These are phyloP conservation scores for Vitis hybrid DNA, from an alignment of 177 flowering plant species.

Conservation along the genomic window DNA sequence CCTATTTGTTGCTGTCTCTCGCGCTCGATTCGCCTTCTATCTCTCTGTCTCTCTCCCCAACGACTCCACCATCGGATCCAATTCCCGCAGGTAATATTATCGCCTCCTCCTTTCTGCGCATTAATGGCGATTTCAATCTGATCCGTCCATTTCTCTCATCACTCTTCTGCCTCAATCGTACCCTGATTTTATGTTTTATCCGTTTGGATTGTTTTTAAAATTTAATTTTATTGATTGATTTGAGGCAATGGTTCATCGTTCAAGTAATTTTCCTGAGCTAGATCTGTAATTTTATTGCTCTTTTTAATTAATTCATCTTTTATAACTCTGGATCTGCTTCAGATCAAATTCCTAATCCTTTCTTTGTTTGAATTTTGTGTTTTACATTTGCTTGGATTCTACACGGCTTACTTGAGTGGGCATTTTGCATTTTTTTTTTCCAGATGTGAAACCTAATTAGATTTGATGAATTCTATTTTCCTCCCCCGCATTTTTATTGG, in stretches of 20 bases:
- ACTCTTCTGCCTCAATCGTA: neutral
- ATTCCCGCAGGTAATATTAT: neutral
- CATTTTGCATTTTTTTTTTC: neutral
- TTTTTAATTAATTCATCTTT: too few species aligned
- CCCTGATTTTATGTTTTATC: neutral
- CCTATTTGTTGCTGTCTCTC: conserved; percentile 14
- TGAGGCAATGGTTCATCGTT: too few species aligned
- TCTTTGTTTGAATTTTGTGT: too few species aligned
- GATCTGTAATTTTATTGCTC: neutral
- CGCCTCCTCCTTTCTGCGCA: neutral
- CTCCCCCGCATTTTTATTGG: neutral
- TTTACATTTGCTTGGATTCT: neutral
- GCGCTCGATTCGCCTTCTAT: conserved; percentile 37
- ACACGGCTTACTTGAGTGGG: neutral
- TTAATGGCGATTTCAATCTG: neutral
- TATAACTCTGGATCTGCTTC: neutral
- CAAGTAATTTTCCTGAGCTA: neutral
- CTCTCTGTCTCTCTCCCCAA: conserved; percentile 11
- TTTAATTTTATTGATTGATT: too few species aligned
- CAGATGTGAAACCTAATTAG: neutral
- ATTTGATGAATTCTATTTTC: neutral
- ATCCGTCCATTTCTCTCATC: neutral
- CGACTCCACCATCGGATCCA: neutral
- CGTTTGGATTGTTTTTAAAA: too few species aligned
- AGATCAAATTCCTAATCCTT: neutral